These are phyloP conservation scores for Apophysomyces ossiformis DNA, from an alignment of 371 early-diverging fungal genomes.

Conservation along the genomic window DNA sequence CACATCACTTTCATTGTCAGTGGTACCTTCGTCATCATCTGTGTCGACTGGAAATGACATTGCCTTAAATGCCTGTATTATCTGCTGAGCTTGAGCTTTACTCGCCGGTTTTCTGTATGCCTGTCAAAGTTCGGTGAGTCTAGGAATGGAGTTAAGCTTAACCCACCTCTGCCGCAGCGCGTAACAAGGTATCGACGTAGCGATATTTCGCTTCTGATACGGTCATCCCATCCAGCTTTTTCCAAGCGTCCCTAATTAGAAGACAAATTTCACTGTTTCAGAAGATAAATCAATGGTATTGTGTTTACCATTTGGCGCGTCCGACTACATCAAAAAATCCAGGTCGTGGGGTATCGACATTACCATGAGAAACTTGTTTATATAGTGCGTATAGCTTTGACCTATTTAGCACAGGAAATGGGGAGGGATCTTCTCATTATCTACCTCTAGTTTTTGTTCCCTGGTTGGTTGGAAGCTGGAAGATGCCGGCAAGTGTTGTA, in stretches of 20 bases:
- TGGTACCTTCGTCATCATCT: constrained; percentile 28
- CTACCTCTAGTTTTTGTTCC: constrained; percentile 52
- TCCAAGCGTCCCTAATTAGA: constrained; percentile 44
- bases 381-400: constrained; percentile 48
- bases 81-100: constrained; percentile 47
- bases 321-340: constrained; percentile 57
- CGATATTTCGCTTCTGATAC: constrained; percentile 34
- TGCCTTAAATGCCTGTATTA: constrained; percentile 46
- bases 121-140: constrained; percentile 22
- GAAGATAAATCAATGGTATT: constrained; percentile 6
- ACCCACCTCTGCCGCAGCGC: constrained; percentile 32
- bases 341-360: constrained; percentile 42
- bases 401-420: constrained; percentile 3
- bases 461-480: constrained; percentile 53
- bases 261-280: neutral
- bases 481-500: constrained; percentile 48
- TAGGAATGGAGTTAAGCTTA: neutral
- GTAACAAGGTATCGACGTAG: constrained; percentile 37
- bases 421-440: neutral
- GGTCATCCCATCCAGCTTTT: constrained; percentile 30
- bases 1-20: constrained; percentile 20
- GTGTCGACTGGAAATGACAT: constrained; percentile 29
- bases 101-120: constrained; percentile 46
- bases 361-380: constrained; percentile 50
- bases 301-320: constrained; percentile 48